phyloP scores from a whole-genome alignment of 176 grass and related monocot genomes.

The Saccharum spontaneum region DNA sequence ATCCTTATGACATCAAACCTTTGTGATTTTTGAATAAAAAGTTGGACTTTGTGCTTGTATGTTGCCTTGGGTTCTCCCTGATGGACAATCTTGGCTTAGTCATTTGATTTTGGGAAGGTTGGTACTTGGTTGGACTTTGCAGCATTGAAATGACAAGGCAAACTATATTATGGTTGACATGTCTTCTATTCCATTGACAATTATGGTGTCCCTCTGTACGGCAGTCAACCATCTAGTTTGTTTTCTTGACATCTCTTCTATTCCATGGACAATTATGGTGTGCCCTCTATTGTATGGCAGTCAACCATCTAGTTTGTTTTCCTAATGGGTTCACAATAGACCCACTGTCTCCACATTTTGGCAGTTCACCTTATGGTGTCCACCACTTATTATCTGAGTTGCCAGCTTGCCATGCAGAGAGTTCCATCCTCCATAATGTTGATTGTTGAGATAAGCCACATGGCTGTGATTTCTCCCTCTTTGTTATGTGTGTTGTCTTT shows the following conservation, averaged over 20 bases:
- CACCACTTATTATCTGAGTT: not conserved
- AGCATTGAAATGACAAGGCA: not conserved
- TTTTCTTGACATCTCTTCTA: not conserved
- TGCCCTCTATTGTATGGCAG: not conserved
- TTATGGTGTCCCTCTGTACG: not conserved
- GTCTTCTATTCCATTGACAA: not conserved
- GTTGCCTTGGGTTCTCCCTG: not conserved
- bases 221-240: not conserved
- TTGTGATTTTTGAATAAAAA: not conserved
- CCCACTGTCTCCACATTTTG: not conserved
- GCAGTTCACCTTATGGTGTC: not conserved
- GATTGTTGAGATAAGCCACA: not conserved
- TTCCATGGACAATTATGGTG: not conserved
- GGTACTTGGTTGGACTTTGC: not conserved
- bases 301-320: not conserved
- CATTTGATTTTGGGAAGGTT: not conserved
- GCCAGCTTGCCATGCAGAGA: not conserved
- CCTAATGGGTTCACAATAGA: not conserved
- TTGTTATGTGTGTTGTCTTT: not conserved
- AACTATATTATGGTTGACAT: not conserved
- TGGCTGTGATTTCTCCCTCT: not conserved
- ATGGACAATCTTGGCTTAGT: not conserved
- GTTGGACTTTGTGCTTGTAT: not conserved
- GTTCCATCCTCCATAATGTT: constrained; percentile 13
- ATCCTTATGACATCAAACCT: not conserved